Conservation (phyloP, 2,329 filamentous ascomycete genomes). For the Annulohypoxylon truncatum region DNA sequence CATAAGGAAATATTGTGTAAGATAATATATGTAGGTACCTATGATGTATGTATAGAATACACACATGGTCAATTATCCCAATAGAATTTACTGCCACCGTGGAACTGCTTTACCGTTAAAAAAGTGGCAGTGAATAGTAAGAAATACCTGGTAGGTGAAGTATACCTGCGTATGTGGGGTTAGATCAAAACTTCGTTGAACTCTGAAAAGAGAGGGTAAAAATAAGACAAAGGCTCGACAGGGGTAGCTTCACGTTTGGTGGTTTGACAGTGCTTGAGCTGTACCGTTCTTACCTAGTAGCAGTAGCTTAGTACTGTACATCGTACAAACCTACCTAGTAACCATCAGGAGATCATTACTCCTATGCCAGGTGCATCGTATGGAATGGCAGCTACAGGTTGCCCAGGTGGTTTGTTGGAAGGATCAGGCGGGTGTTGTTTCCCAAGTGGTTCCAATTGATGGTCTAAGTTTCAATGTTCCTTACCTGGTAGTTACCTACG, state of each 20-base stretch:
- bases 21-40: too few species aligned
- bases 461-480: not conserved
- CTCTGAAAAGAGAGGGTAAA: not conserved
- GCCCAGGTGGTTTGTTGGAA: constrained; percentile 4
- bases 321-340: not conserved
- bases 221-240: constrained; percentile 2
- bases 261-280: constrained; percentile 3
- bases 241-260: constrained; percentile 19
- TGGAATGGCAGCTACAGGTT: not conserved
- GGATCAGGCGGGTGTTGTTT: constrained; percentile 7
- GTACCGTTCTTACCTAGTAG: not conserved
- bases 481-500: not conserved
- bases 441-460: constrained; percentile 31
- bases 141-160: not conserved
- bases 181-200: not conserved
- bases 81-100: too few species aligned
- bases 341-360: not conserved
- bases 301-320: not conserved
- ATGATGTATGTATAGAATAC: not conserved
- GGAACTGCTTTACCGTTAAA: too few species aligned
- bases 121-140: too few species aligned
- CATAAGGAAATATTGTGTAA: not conserved
- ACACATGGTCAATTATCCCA: not conserved
- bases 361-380: not conserved
- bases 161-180: not conserved